Base-by-base conservation (phyloP, 345 rosid species). In the Combretum micranthum region DNA sequence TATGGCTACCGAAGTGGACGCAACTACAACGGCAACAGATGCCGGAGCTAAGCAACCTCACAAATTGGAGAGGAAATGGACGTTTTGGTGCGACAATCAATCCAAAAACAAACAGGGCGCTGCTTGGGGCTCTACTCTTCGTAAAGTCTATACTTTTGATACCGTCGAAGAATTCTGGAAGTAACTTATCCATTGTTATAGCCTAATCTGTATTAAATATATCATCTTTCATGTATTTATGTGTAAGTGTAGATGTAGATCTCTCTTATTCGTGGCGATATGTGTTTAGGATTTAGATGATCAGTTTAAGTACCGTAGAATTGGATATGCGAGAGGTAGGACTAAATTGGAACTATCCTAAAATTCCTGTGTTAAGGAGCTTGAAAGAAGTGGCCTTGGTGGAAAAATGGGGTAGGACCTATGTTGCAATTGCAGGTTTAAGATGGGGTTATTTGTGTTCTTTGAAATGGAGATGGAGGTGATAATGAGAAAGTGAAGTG, bases 111-210 rank as follows among this genome's bases (percentile, higher is more conserved):
- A 84, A 54, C 85, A 79, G 53, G 98, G 98, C 70, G 82, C 83
- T 47, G 90, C 79, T 39, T 91, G 98, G 98, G 98, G 96, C 18
- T 53, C 82, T 44, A 65, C 88, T 54, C 86, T 88, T 49, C 88
- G 90, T 49, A 86, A 82, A 57, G 83, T 77, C 67, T 86, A 70
- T 67, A 79, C 96, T 42, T 88, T 91, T 63, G 95, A 88, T 61
- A 84, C 98, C 73, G 93, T 91, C 63, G 92, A 91, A 72, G 98
- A 91, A 50, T 91, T 91, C 77, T 91, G 98, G 98, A 60, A 92
- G 98, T 88, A 70, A 14, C 47, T 14, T 16, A 22, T 26, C 32
- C 15, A 6, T 43, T 18, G 1, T 19, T 37, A 53, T 53, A 23
- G 23, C 45, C 43, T 1, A 5, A 8, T 53, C 25, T 55, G 4